Evolutionary conservation across 805 yeast species (phyloP).

Genomic region (Starmerella ratchasimensis): DNA sequence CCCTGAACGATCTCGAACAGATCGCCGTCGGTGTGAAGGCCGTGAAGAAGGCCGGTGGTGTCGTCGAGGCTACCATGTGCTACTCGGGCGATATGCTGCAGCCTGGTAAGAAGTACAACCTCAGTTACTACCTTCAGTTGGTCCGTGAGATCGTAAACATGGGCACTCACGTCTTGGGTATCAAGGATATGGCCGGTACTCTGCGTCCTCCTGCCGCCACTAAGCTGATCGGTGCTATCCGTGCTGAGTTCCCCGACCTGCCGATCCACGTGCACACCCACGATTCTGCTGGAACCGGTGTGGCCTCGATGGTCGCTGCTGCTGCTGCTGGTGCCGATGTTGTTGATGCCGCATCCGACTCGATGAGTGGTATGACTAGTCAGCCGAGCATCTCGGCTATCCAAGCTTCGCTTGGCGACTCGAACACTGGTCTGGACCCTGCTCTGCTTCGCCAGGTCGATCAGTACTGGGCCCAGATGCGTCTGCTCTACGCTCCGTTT

Average conservation of each 20-base stretch:
- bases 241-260: constrained; percentile 77
- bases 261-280: constrained; percentile 99
- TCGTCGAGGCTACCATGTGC: constrained; percentile 95
- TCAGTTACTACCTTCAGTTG: constrained; percentile 71
- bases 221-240: constrained; percentile 60
- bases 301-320: constrained; percentile 88
- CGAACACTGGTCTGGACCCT: constrained; percentile 58
- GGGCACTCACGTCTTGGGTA: constrained; percentile 96
- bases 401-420: constrained; percentile 75
- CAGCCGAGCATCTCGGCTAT: constrained; percentile 94
- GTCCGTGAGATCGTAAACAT: constrained; percentile 72
- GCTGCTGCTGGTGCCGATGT: constrained; percentile 96
- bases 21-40: constrained; percentile 96
- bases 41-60: constrained; percentile 96
- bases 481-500: constrained; percentile 88
- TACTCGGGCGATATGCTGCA: constrained; percentile 98
- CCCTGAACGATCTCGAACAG: constrained; percentile 92
- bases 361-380: constrained; percentile 96
- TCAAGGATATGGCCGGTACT: constrained; percentile 99
- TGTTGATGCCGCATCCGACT: constrained; percentile 93
- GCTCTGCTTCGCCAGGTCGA: constrained; percentile 69
- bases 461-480: constrained; percentile 97
- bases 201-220: constrained; percentile 90
- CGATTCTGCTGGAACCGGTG: constrained; percentile 99
- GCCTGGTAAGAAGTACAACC: constrained; percentile 90